phyloP scores from a whole-genome alignment of 2,329 filamentous ascomycete genomes.

The Hymenotorrendiella dingleyae region DNA sequence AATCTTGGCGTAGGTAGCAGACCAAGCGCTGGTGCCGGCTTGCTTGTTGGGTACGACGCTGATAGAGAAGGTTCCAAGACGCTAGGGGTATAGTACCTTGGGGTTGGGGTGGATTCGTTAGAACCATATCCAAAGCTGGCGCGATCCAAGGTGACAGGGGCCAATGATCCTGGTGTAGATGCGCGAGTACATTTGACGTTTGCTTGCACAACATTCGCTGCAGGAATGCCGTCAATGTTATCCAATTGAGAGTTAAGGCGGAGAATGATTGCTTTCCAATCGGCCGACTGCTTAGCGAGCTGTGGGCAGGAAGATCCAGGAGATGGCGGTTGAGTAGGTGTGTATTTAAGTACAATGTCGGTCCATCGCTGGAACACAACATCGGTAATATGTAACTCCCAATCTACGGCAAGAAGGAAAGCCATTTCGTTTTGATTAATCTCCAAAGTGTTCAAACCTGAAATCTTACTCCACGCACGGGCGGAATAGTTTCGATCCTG shows the following conservation, averaged over 20 bases:
- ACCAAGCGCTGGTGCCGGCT: constrained; percentile 46
- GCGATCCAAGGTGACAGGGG: constrained; percentile 38
- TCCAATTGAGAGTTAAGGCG: constrained; percentile 51
- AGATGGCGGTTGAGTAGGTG: constrained; percentile 50
- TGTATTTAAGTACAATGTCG: constrained; percentile 81
- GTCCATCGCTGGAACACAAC: constrained; percentile 88
- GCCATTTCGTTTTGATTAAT: constrained; percentile 97
- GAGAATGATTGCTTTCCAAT: constrained; percentile 56
- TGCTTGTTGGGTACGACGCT: constrained; percentile 39
- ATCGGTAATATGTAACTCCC: constrained; percentile 91
- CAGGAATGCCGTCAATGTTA: constrained; percentile 50
- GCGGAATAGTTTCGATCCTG: constrained; percentile 98
- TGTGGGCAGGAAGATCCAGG: constrained; percentile 35
- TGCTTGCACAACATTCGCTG: constrained; percentile 23
- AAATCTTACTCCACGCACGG: constrained; percentile 98
- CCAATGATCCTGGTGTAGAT: constrained; percentile 31
- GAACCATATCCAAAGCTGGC: constrained; percentile 34
- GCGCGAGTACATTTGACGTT: constrained; percentile 18
- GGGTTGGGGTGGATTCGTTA: constrained; percentile 36
- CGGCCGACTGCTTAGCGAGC: constrained; percentile 27
- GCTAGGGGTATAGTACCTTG: constrained; percentile 38
- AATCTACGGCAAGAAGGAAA: constrained; percentile 84
- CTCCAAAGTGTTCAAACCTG: constrained; percentile 84
- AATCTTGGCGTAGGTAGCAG: constrained; percentile 54
- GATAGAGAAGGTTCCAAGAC: constrained; percentile 46